Base-by-base conservation (phyloP, 192 early-diverging fungal genomes). In the Umbelopsis ramanniana region DNA sequence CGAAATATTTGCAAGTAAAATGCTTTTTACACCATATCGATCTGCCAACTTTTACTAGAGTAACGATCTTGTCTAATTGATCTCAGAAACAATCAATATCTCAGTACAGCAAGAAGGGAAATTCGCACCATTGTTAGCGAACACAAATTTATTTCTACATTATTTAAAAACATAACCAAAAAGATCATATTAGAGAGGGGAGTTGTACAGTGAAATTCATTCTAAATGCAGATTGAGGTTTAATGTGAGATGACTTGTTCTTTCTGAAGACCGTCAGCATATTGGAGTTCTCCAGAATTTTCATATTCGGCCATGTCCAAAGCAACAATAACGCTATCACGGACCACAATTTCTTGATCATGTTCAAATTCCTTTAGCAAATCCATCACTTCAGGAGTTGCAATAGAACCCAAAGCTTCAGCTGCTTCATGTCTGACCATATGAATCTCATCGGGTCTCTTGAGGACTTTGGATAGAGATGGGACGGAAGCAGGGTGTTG, bases 381-480 rank as follows among this genome's bases (percentile, higher is more conserved):
- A 11, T 79, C 82, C 52, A 96, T 88, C 69, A 90, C 90, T 78
- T 99, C 93, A 46, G 89, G 88, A 2, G 93, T 94, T 47, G 96
- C 97, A 79, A 99, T 95, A 10, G 93, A 95, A 15, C 97, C 97
- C 71, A 99, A 79, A 11, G 97, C 97, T 86, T 99, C 97, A 5
- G 97, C 97, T 53, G 93, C 93, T 81, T 99, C 97, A 75, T 99
- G 97, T 19, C 97, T 89, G 5, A 99, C 97, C 95, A 99, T 99
- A 46, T 90, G 74, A 10, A 84, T 87, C 78, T 99, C 97, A 29
- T 85, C 75, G 11, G 78, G 73, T 81, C 95, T 93, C 48, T 82
- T 85, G n/a, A 99, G 84, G 7, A 89, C 85, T 70, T 90, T 87
- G 11, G 89, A 84, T 46, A 99, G 84, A 8, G 93, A 86, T 35